phyloP scores from a whole-genome alignment of 2,329 filamentous ascomycete species.

The Chrysoporthe puriensis region DNA sequence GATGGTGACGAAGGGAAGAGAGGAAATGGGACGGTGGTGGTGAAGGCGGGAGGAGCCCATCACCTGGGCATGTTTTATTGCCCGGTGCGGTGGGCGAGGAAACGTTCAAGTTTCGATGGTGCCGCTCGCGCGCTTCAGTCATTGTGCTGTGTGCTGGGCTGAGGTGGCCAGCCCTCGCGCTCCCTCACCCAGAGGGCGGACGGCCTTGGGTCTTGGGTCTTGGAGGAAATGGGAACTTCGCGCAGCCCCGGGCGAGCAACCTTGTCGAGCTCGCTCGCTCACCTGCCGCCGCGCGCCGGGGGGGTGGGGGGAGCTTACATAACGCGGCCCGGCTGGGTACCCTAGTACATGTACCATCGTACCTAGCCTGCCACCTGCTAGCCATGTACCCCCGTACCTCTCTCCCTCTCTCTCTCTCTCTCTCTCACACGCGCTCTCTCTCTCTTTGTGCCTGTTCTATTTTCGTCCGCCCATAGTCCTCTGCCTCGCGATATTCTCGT shows the following conservation, averaged over 20 bases:
- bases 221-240: conserved; percentile 4
- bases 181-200: conserved; percentile 11
- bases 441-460: background rate
- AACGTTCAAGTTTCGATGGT: conserved; percentile 24
- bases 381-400: too few species aligned
- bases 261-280: conserved; percentile 14
- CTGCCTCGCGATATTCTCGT: background rate
- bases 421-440: background rate
- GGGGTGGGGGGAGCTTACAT: conserved; percentile 12
- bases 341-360: background rate
- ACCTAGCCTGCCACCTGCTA: background rate
- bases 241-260: conserved; percentile 11
- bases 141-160: conserved; percentile 25
- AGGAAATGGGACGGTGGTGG: conserved; percentile 24
- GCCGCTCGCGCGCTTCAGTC: conserved; percentile 20
- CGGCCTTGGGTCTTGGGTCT: conserved; percentile 4
- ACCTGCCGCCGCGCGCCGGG: conserved; percentile 15
- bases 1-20: conserved; percentile 27
- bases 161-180: conserved; percentile 16
- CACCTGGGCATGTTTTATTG: conserved; percentile 23
- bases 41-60: conserved; percentile 22
- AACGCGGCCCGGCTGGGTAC: conserved; percentile 8
- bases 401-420: background rate
- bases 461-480: background rate
- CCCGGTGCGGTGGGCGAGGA: conserved; percentile 22